Evolutionary conservation across 1,139 yeast species (phyloP).

Genomic region (Nakaseomyces glabratus): DNA sequence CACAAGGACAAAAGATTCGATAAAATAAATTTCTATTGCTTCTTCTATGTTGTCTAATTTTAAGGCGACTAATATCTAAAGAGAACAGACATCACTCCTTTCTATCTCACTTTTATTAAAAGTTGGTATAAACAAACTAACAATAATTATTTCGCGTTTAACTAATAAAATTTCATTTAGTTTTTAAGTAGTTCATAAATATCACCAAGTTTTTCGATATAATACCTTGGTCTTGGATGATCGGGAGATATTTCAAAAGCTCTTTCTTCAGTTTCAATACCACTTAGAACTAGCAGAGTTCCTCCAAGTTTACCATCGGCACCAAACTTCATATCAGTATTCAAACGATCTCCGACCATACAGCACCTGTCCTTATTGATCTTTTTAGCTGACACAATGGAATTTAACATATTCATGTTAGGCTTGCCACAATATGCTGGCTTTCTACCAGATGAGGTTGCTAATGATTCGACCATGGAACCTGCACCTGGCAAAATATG

Average conservation of each 20-base stretch:
- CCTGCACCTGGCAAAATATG: slow-evolving; percentile 91
- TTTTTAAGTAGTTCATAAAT: slow-evolving; percentile 32
- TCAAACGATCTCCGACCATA: slow-evolving; percentile 93
- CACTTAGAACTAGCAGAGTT: slow-evolving; percentile 80
- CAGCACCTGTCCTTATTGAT: slow-evolving; percentile 57
- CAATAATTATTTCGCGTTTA: too few relatives aligned
- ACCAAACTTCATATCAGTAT: slow-evolving; percentile 93
- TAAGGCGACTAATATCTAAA: too few relatives aligned
- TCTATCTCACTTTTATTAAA: too few relatives aligned
- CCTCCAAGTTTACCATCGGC: slow-evolving; percentile 69
- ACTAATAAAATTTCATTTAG: too few relatives aligned
- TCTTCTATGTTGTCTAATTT: too few relatives aligned
- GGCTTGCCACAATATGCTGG: slow-evolving; percentile 91
- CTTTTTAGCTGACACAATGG: slow-evolving; percentile 58
- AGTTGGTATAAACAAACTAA: too few relatives aligned
- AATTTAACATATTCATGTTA: slow-evolving; percentile 79
- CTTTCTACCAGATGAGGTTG: slow-evolving; percentile 64
- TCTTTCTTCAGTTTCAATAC: slow-evolving; percentile 69
- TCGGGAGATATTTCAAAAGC: slow-evolving; percentile 38
- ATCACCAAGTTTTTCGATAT: slow-evolving; percentile 68
- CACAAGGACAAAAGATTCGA: slow-evolving; percentile 26
- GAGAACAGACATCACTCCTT: too few relatives aligned
- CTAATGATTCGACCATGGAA: slow-evolving; percentile 73
- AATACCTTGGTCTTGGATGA: slow-evolving; percentile 53
- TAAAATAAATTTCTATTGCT: slow-evolving; percentile 12